Evolutionary conservation across 306 rosid species (phyloP).

Genomic region (Astragalus glycyphyllos): DNA sequence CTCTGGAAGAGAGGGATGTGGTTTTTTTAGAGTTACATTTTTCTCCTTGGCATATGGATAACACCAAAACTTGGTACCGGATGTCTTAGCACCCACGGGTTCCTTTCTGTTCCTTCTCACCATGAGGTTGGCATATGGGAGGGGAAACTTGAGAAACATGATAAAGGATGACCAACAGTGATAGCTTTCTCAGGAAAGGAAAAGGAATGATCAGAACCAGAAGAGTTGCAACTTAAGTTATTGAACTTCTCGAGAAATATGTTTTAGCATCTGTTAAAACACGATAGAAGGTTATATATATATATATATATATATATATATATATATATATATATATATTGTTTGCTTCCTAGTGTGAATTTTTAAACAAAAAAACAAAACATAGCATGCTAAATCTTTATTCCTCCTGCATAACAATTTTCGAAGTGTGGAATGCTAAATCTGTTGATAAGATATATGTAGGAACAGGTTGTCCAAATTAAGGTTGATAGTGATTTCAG

Average conservation of each 20-base stretch:
- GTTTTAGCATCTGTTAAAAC: constrained; percentile 28
- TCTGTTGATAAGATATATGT: neutral
- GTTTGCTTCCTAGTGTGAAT: constrained; percentile 1
- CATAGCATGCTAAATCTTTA: neutral
- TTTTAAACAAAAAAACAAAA: neutral
- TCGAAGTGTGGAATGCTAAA: neutral
- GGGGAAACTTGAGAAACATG: constrained; percentile 31
- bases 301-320: too few species aligned
- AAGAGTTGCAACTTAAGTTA: constrained; percentile 31
- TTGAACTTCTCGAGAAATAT: constrained; percentile 23
- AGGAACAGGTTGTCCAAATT: neutral
- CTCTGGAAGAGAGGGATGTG: neutral
- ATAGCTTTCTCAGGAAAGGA: neutral
- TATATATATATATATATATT: neutral
- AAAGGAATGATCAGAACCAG: constrained; percentile 6
- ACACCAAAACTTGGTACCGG: neutral
- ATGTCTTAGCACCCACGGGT: constrained; percentile 22
- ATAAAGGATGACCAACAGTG: constrained; percentile 5
- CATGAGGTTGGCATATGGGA: neutral
- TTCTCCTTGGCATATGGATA: constrained; percentile 12
- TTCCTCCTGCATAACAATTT: constrained; percentile 30
- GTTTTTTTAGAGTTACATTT: constrained; percentile 1
- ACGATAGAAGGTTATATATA: constrained; percentile 6
- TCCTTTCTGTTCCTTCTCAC: neutral
- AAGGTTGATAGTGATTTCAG: constrained; percentile 26